phyloP scores from a whole-genome alignment of 2,329 filamentous ascomycete species.

The Fusarium sp. region DNA sequence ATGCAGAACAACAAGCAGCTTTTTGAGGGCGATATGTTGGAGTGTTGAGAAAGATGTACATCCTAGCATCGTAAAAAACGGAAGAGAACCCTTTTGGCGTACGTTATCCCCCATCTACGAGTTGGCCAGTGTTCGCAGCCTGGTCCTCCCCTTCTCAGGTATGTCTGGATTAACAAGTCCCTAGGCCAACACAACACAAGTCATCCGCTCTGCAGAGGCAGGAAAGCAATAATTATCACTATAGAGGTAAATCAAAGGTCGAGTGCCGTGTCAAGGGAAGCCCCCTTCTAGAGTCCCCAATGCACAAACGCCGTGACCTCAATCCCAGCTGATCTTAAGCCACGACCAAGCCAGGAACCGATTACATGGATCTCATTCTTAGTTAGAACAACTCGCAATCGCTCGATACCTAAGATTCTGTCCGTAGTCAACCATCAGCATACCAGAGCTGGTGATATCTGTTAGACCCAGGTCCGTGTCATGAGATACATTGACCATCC shows the following conservation, averaged over 20 bases:
- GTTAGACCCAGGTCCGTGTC: not conserved
- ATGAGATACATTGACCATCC: too few relatives aligned
- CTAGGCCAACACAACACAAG: not conserved
- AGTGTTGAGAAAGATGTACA: not conserved
- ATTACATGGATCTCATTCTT: not conserved
- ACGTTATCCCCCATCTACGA: not conserved
- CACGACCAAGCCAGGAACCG: not conserved
- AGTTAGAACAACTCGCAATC: not conserved
- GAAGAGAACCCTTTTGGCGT: not conserved
- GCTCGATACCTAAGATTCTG: not conserved
- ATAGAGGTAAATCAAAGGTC: too few relatives aligned
- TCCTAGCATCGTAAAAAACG: too few relatives aligned
- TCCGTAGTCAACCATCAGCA: not conserved
- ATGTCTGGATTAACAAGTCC: not conserved
- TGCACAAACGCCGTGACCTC: too few relatives aligned
- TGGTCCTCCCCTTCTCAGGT: not conserved
- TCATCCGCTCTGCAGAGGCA: not conserved
- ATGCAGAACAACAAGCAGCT: not conserved
- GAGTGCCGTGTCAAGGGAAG: too few relatives aligned
- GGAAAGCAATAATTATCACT: not conserved
- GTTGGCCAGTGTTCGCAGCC: not conserved
- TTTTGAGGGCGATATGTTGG: not conserved
- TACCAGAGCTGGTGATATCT: conserved; percentile 11
- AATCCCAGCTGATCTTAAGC: too few relatives aligned
- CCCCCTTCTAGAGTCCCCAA: too few relatives aligned